Conservation (phyloP, 1,139 yeast species). For the Maudiozyma humilis region DNA sequence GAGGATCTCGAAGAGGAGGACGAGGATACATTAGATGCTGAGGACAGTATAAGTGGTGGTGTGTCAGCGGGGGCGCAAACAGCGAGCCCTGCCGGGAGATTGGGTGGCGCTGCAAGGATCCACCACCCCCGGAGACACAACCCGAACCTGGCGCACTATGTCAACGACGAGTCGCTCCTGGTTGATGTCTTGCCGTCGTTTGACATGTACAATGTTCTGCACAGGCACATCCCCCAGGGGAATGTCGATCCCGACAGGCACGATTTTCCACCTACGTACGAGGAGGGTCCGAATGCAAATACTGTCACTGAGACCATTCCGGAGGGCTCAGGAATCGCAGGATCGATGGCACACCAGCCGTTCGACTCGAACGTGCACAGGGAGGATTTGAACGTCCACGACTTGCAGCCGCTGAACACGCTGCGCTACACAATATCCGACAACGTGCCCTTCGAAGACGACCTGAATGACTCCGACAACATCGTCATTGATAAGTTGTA, state of each 20-base stretch:
- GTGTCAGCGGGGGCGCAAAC: no score
- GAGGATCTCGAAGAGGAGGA: background rate
- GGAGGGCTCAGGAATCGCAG: constrained; percentile 2
- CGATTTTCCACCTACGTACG: constrained; percentile 30
- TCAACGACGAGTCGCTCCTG: constrained; percentile 12
- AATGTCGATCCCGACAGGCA: constrained; percentile 16
- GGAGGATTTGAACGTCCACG: constrained; percentile 9
- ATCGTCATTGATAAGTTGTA: constrained; percentile 33
- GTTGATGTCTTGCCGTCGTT: constrained; percentile 32
- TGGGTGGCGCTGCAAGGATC: background rate
- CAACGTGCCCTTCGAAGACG: constrained; percentile 20
- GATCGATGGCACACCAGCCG: background rate
- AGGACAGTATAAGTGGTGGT: background rate
- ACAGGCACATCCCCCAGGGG: constrained; percentile 31
- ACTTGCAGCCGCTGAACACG: constrained; percentile 18
- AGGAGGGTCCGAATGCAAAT: constrained; percentile 18
- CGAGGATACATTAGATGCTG: no score
- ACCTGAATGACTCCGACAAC: constrained; percentile 25
- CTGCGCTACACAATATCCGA: constrained; percentile 16
- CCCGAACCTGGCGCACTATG: constrained; percentile 6
- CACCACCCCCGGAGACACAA: background rate
- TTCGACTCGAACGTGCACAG: constrained; percentile 5
- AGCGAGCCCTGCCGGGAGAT: no score
- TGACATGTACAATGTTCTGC: constrained; percentile 30
- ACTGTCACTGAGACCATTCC: constrained; percentile 6